These are phyloP conservation scores for Rosa persica DNA, from an alignment of 306 rosid species.

Conservation along the genomic window DNA sequence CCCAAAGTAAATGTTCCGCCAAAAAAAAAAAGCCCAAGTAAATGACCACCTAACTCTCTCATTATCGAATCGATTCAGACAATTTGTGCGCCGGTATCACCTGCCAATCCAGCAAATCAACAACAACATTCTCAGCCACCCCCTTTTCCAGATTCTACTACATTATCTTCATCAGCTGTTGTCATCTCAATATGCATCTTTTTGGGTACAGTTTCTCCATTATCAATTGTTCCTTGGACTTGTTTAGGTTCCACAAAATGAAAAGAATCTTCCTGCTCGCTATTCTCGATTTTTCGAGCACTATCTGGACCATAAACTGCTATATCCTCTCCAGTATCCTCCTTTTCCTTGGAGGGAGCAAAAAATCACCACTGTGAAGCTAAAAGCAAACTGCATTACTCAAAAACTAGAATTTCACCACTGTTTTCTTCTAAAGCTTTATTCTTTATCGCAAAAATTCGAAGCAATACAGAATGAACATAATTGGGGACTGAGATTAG, in stretches of 20 bases:
- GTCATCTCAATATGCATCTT: slow-evolving; percentile 3
- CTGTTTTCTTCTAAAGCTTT: neutral
- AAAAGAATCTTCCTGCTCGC: slow-evolving; percentile 19
- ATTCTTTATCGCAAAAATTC: neutral
- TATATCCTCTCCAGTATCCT: slow-evolving; percentile 31
- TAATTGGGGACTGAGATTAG: neutral
- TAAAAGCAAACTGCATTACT: neutral
- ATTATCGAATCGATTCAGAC: no score
- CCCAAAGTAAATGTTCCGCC: no score
- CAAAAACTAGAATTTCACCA: neutral
- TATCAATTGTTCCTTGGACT: slow-evolving; percentile 29
- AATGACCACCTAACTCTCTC: no score
- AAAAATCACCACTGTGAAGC: neutral
- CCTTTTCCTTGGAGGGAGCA: slow-evolving; percentile 35
- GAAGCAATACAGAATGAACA: neutral
- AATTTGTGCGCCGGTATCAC: slow-evolving; percentile 21
- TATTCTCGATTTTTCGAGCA: slow-evolving; percentile 14
- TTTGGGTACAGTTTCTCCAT: slow-evolving; percentile 12
- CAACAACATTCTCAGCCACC: slow-evolving; percentile 58
- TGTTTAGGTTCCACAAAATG: slow-evolving; percentile 29
- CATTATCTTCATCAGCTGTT: slow-evolving; percentile 24
- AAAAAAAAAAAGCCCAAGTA: no score
- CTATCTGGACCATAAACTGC: slow-evolving; percentile 25
- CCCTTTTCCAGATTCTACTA: neutral
- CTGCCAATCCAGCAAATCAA: slow-evolving; percentile 92